Percentiles rank a stretch among this genome's conserved stretches.
Evolutionary conservation across 2,329 filamentous ascomycete genomes (phyloP).

Genomic region (Mycocentrospora acerina): DNA sequence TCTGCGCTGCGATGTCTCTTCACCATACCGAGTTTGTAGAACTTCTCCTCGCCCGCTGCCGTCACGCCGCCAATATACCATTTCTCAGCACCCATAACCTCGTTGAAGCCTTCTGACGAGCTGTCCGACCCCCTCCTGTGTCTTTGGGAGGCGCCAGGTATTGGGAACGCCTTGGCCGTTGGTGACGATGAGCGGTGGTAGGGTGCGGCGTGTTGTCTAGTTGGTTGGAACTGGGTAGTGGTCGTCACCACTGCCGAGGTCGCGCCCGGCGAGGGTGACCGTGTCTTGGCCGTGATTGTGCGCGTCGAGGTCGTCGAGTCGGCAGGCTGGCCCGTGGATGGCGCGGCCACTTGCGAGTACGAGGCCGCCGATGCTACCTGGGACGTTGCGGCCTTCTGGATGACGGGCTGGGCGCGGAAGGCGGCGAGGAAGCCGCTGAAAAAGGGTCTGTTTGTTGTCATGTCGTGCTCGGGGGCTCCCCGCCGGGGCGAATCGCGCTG

Average conservation of each 20-base stretch:
- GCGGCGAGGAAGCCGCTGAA: constrained; percentile 68
- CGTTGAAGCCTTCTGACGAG: constrained; percentile 73
- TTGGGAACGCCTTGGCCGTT: constrained; percentile 38
- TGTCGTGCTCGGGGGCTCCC: constrained; percentile 37
- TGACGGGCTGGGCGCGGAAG: constrained; percentile 64
- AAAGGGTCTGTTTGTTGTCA: constrained; percentile 68
- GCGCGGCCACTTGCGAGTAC: constrained; percentile 35
- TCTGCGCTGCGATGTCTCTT: constrained; percentile 72
- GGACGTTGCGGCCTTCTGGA: constrained; percentile 57
- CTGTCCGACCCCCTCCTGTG: constrained; percentile 70
- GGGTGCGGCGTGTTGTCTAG: constrained; percentile 42
- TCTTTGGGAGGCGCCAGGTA: constrained; percentile 35
- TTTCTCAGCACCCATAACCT: constrained; percentile 71
- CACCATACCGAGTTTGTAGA: constrained; percentile 79
- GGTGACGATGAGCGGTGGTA: constrained; percentile 43
- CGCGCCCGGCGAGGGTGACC: constrained; percentile 33
- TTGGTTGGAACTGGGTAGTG: constrained; percentile 44
- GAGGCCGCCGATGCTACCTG: constrained; percentile 40
- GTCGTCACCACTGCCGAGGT: constrained; percentile 44
- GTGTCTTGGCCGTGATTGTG: constrained; percentile 39
- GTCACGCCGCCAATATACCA: constrained; percentile 81
- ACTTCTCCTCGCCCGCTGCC: constrained; percentile 74
- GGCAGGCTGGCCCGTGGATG: constrained; percentile 42
- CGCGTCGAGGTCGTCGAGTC: constrained; percentile 45
- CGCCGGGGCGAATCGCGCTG: constrained; percentile 21